These are phyloP conservation scores for Trichosporon ovoides DNA, from an alignment of 1,284 basidiomycete genomes.

Conservation along the genomic window DNA sequence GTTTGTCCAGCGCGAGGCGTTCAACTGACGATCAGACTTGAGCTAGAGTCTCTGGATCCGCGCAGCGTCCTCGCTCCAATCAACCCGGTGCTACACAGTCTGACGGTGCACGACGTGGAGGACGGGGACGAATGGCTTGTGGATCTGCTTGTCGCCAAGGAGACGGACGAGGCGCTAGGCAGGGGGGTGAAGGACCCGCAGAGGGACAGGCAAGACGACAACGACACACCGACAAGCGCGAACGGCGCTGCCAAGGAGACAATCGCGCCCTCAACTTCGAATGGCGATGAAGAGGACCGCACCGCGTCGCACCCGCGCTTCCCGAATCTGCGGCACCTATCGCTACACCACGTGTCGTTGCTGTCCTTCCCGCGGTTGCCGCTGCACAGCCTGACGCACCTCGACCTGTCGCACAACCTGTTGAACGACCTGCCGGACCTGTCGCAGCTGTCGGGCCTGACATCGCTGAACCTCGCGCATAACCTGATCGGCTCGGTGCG, in stretches of 20 bases:
- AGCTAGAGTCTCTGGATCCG: constrained; percentile 47
- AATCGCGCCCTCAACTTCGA: not conserved
- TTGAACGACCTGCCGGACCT: constrained; percentile 61
- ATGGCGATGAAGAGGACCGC: not conserved
- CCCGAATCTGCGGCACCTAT: constrained; percentile 43
- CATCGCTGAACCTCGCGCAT: constrained; percentile 81
- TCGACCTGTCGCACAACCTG: constrained; percentile 80
- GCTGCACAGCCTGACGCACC: constrained; percentile 80
- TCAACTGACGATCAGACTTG: constrained; percentile 31
- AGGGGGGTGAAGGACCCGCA: not conserved
- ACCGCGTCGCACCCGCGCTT: constrained; percentile 28
- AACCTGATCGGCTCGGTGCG: constrained; percentile 96
- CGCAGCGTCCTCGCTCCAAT: constrained; percentile 39
- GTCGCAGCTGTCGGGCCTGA: constrained; percentile 65
- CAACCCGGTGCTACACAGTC: constrained; percentile 34
- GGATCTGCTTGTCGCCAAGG: constrained; percentile 28
- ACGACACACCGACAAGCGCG: not conserved
- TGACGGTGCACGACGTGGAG: constrained; percentile 44
- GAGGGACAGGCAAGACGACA: not conserved
- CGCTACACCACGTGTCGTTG: constrained; percentile 34
- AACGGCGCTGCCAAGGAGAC: not conserved
- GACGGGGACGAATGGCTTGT: constrained; percentile 48
- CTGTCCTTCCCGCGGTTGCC: constrained; percentile 54
- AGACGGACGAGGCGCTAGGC: not conserved
- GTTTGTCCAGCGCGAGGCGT: constrained; percentile 8